Conservation (phyloP, 2,329 filamentous ascomycete genomes). For the Exophiala sp. region DNA sequence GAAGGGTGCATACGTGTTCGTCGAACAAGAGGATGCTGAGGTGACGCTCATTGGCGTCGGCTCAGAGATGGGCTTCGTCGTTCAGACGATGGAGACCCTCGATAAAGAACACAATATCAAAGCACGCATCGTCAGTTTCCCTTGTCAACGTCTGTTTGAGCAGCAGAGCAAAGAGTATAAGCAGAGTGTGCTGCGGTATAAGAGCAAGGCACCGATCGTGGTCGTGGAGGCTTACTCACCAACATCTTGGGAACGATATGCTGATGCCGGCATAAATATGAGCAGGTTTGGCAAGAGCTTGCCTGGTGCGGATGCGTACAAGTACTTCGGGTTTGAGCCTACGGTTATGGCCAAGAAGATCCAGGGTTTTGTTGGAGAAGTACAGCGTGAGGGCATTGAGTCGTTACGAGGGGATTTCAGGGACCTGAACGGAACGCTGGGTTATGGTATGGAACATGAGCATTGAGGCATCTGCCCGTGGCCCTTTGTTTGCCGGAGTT, state of each 20-base stretch:
- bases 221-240: slow-evolving; percentile 48
- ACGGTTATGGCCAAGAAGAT: not conserved
- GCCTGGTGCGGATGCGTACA: slow-evolving; percentile 27
- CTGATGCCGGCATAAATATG: slow-evolving; percentile 46
- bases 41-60: slow-evolving; percentile 49
- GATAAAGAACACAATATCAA: slow-evolving; percentile 35
- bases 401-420: too few species aligned
- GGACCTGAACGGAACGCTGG: too few species aligned
- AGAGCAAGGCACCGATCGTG: slow-evolving; percentile 37
- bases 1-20: slow-evolving; percentile 41
- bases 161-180: slow-evolving; percentile 43
- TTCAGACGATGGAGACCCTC: slow-evolving; percentile 41
- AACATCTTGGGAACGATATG: slow-evolving; percentile 51
- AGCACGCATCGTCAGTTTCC: slow-evolving; percentile 47
- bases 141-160: slow-evolving; percentile 48
- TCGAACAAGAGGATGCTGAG: slow-evolving; percentile 35
- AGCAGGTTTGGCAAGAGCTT: slow-evolving; percentile 41
- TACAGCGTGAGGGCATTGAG: too few species aligned
- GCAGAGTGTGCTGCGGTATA: slow-evolving; percentile 37
- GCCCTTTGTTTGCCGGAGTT: too few species aligned
- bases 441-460: too few species aligned
- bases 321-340: slow-evolving; percentile 29
- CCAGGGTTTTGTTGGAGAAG: not conserved
- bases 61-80: slow-evolving; percentile 45
- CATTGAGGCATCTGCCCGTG: too few species aligned